Conservation (phyloP, 805 yeast species). For the Myxozyma vanderwaltii region DNA sequence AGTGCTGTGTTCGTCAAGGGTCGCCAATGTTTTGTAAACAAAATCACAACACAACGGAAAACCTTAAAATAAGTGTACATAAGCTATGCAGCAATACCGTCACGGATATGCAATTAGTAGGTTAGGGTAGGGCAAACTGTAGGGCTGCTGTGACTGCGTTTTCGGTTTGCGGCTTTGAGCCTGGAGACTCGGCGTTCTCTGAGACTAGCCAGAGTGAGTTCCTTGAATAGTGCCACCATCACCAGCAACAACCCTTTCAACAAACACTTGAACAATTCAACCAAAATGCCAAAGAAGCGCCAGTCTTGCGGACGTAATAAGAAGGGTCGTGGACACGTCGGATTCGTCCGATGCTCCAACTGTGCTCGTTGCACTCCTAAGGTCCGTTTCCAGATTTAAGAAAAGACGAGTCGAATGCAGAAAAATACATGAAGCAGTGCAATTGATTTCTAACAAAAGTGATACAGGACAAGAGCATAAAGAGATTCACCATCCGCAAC, state of each 20-base stretch:
- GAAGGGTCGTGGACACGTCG: constrained; percentile 99
- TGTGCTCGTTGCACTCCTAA: constrained; percentile 99
- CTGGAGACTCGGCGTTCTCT: too few relatives aligned
- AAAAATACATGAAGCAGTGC: background rate
- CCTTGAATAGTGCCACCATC: too few relatives aligned
- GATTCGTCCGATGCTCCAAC: constrained; percentile 99
- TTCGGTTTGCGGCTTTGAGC: background rate
- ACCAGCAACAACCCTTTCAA: background rate
- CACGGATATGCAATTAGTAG: background rate
- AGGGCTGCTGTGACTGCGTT: constrained; percentile 7
- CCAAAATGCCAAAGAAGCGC: constrained; percentile 99
- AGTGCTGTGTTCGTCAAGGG: too few relatives aligned
- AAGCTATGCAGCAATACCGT: background rate
- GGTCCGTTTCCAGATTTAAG: constrained; percentile 37
- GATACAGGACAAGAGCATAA: constrained; percentile 89
- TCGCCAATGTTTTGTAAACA: constrained; percentile 3
- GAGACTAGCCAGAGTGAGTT: too few relatives aligned
- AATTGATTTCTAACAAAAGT: background rate
- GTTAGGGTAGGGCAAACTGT: background rate
- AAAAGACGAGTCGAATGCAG: background rate
- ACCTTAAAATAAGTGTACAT: background rate
- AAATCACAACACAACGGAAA: background rate
- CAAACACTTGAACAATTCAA: background rate
- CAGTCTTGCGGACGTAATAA: constrained; percentile 99
- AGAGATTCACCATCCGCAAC: constrained; percentile 99